Conservation (phyloP, 441 rosid genomes). For the Populus hybrid region DNA sequence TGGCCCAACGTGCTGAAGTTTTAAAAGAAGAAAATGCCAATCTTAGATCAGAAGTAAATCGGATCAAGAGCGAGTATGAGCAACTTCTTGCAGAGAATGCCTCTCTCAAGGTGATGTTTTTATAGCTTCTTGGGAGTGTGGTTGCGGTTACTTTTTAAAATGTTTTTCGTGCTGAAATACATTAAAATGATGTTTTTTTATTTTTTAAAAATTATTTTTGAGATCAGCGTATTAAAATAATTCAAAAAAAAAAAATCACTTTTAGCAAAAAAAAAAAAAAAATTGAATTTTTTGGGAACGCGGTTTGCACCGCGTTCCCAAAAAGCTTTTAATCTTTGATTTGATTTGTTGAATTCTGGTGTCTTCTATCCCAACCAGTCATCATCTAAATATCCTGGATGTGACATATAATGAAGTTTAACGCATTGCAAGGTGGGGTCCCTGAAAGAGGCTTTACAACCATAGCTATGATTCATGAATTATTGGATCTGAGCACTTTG, state of each 20-base stretch:
- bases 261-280: too few relatives aligned
- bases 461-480: neutral
- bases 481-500: neutral
- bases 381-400: neutral
- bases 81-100: conserved; percentile 69
- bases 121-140: too few relatives aligned
- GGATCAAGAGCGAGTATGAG: conserved; percentile 67
- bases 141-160: too few relatives aligned
- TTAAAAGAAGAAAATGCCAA: conserved; percentile 77
- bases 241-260: too few relatives aligned
- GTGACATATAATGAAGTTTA: neutral
- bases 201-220: too few relatives aligned
- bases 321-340: neutral
- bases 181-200: too few relatives aligned
- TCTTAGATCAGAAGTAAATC: conserved; percentile 73
- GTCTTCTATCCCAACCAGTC: neutral
- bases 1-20: conserved; percentile 78
- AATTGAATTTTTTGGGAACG: too few relatives aligned
- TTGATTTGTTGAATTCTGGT: conserved; percentile 6
- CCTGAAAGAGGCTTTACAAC: neutral
- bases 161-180: too few relatives aligned
- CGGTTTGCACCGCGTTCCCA: too few relatives aligned
- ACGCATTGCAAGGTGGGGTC: neutral
- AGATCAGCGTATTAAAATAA: too few relatives aligned
- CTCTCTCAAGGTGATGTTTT: conserved; percentile 58